Base-by-base conservation (phyloP, 2,329 filamentous ascomycete genomes). In the Fusarium protoensiforme region DNA sequence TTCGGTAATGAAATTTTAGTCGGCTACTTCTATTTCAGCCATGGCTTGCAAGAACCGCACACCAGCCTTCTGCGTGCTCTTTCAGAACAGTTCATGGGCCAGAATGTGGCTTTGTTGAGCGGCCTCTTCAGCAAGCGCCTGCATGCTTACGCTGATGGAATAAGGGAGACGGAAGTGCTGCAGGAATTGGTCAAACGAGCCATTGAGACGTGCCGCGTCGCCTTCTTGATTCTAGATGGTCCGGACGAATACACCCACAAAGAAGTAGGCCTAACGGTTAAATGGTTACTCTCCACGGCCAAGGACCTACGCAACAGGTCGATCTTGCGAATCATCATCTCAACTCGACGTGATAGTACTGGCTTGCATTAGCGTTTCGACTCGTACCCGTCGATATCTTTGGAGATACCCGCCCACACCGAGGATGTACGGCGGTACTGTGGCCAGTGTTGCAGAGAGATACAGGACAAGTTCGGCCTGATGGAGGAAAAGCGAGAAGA, bases 1-100 rank as follows among this genome's bases (percentile, higher is more conserved):
- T 5, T 36, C 6, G 5, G 43, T 4, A 29, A 33, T 5, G n/a
- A 51, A 31, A 36, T 11, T 5, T 61, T 27, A n/a, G 39, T 53
- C 4, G 58, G 33, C 7, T 71, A 71, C 41, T 71, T 71, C 13
- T 71, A 65, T 31, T 68, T 68, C 58, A 71, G 63, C 16, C 39
- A 62, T 13, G 20, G 33, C 22, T n/a, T 61, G 10, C 43, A 43
- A 6, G 18, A 35, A 8, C 53, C 53, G 4, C 62, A 69, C 33
- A 71, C 69, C 20, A 16, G 16, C 4, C 29, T 69, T 18, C 33
- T 71, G 2, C 58, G 66, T 41, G 54, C 62, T 13, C 51, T 71
- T 18, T 43, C 69, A 1, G 53, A 65, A 1, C 65, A 71, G 16
- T 48, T 69, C 6, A n/a, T 68, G 8, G 27, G 24, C 18, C 68